Percentiles rank a stretch among this genome's conserved stretches.
phyloP scores from a whole-genome alignment of 306 rosid species.

The Gastrolobium bilobum region DNA sequence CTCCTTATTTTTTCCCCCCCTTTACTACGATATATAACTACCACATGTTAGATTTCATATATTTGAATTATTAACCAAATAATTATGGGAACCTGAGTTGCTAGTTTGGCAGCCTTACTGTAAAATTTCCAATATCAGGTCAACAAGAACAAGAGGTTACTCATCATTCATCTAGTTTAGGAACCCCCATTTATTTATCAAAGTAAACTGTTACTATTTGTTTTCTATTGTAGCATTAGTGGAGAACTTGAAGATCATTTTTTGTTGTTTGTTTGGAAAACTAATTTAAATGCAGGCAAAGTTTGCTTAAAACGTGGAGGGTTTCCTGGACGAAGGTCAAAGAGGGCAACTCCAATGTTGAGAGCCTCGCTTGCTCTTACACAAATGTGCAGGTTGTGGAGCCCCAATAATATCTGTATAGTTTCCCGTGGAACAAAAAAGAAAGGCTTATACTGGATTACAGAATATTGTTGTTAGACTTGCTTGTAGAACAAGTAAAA shows the following conservation, averaged over 20 bases:
- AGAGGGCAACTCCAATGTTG: constrained; percentile 53
- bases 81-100: constrained; percentile 11
- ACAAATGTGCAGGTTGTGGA: constrained; percentile 59
- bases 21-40: constrained; percentile 1
- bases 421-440: constrained; percentile 9
- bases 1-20: neutral
- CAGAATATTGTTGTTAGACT: constrained; percentile 5
- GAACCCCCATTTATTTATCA: constrained; percentile 13
- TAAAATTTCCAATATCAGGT: constrained; percentile 1
- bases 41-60: neutral
- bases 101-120: constrained; percentile 13
- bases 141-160: constrained; percentile 30
- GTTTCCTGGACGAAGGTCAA: constrained; percentile 67
- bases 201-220: constrained; percentile 19
- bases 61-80: constrained; percentile 21
- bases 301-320: constrained; percentile 68
- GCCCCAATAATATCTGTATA: constrained; percentile 43
- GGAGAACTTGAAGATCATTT: constrained; percentile 25
- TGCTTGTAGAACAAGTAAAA: constrained; percentile 33
- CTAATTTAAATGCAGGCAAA: constrained; percentile 63
- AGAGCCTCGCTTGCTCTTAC: constrained; percentile 56
- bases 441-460: constrained; percentile 30
- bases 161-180: constrained; percentile 25
- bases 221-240: constrained; percentile 22
- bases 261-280: constrained; percentile 24